Percentiles rank a stretch among this genome's conserved stretches.
These are phyloP conservation scores for Psilocybe sp. DNA, from an alignment of 768 basidiomycete species.

Conservation along the genomic window DNA sequence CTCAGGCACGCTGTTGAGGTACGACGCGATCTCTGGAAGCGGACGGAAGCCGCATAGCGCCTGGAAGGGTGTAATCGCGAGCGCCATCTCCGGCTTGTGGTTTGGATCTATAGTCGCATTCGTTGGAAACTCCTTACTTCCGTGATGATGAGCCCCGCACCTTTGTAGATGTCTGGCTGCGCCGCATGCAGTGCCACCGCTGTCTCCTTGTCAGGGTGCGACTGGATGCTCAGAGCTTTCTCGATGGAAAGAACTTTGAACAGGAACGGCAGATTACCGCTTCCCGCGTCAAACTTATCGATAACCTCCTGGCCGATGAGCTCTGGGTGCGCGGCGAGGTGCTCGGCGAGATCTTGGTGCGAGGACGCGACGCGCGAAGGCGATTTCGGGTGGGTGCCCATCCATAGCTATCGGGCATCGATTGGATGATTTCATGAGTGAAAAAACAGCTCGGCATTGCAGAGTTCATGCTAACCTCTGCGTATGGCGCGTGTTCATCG, in stretches of 20 bases:
- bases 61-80: constrained; percentile 87
- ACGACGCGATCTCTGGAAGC: constrained; percentile 62
- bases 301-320: constrained; percentile 65
- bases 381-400: constrained; percentile 89
- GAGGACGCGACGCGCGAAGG: constrained; percentile 39
- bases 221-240: constrained; percentile 89
- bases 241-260: constrained; percentile 91
- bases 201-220: constrained; percentile 85
- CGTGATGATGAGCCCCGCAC: constrained; percentile 36
- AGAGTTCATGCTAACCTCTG: constrained; percentile 64
- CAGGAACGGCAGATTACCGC: constrained; percentile 82
- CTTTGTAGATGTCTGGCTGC: constrained; percentile 88
- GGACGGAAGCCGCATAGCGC: constrained; percentile 95
- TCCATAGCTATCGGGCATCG: constrained; percentile 74
- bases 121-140: too few relatives aligned
- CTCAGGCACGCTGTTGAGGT: constrained; percentile 72
- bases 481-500: constrained; percentile 77
- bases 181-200: constrained; percentile 66
- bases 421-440: constrained; percentile 5
- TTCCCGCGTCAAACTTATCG: constrained; percentile 47
- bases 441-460: not conserved
- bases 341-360: constrained; percentile 45
- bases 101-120: constrained; percentile 66
- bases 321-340: constrained; percentile 63
- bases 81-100: constrained; percentile 99